Evolutionary conservation across 1,139 yeast genomes (phyloP).

Genomic region (Hansenula lynferdii): DNA sequence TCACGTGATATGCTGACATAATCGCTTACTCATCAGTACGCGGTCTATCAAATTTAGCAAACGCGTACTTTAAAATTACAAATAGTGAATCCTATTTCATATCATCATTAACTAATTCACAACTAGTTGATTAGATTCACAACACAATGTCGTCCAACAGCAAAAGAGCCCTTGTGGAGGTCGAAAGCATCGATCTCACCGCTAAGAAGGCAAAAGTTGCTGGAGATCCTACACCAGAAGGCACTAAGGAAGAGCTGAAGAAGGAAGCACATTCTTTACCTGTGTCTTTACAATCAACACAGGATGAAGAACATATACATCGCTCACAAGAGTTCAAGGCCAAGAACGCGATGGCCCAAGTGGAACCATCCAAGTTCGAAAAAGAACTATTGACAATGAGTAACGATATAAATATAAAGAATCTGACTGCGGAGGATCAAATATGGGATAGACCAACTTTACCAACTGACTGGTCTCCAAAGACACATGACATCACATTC

Average conservation of each 20-base stretch:
- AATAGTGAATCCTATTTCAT: too few relatives aligned
- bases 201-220: conserved; percentile 14
- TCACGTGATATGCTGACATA: too few relatives aligned
- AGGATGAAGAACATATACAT: conserved; percentile 14
- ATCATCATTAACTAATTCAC: too few relatives aligned
- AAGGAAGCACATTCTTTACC: conserved; percentile 23
- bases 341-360: conserved; percentile 23
- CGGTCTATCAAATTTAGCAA: too few relatives aligned
- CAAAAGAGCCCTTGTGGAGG: conserved; percentile 8
- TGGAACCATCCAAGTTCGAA: conserved; percentile 60
- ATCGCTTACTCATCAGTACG: too few relatives aligned
- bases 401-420: conserved; percentile 24
- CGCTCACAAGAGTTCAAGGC: conserved; percentile 24
- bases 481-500: conserved; percentile 54
- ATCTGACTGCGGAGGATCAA: conserved; percentile 23
- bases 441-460: conserved; percentile 45
- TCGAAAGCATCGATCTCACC: conserved; percentile 6
- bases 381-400: conserved; percentile 60
- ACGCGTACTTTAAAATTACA: too few relatives aligned
- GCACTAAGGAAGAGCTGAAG: conserved; percentile 16
- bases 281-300: conserved; percentile 13
- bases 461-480: conserved; percentile 44
- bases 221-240: conserved; percentile 13
- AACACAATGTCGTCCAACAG: too few relatives aligned
- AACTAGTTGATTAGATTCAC: too few relatives aligned